These are phyloP conservation scores for Mycena filopes DNA, from an alignment of 768 basidiomycete genomes.

Conservation along the genomic window DNA sequence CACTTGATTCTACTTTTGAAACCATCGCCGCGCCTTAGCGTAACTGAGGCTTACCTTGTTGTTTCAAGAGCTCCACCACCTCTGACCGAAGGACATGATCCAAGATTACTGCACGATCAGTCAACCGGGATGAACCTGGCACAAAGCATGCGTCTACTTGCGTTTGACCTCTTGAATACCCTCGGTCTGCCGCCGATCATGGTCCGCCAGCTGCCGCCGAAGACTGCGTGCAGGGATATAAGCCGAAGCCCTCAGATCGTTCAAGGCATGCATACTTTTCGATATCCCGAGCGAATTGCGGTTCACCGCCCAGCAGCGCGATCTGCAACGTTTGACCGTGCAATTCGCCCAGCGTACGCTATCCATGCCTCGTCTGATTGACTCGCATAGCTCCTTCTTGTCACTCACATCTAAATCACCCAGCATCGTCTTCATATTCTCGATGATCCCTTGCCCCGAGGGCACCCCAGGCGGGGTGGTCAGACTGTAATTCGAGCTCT, in stretches of 20 bases:
- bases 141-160: slow-evolving; percentile 32
- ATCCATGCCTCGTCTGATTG: background rate
- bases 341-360: slow-evolving; percentile 59
- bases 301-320: slow-evolving; percentile 50
- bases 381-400: background rate
- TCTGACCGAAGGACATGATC: slow-evolving; percentile 56
- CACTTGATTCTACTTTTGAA: slow-evolving; percentile 45
- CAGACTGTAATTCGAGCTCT: slow-evolving; percentile 30
- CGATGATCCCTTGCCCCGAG: slow-evolving; percentile 30
- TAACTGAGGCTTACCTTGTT: slow-evolving; percentile 48
- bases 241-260: background rate
- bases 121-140: background rate
- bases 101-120: slow-evolving; percentile 52
- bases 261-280: slow-evolving; percentile 46
- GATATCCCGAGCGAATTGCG: slow-evolving; percentile 52
- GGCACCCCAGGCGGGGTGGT: slow-evolving; percentile 30
- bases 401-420: slow-evolving; percentile 43
- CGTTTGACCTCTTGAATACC: slow-evolving; percentile 62
- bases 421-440: slow-evolving; percentile 43
- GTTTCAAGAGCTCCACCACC: slow-evolving; percentile 55
- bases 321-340: slow-evolving; percentile 57
- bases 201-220: slow-evolving; percentile 52
- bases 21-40: background rate
- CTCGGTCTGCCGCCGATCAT: slow-evolving; percentile 55
- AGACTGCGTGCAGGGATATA: slow-evolving; percentile 45